Base-by-base conservation (phyloP, 768 basidiomycete genomes). In the Gymnopilus junonius region DNA sequence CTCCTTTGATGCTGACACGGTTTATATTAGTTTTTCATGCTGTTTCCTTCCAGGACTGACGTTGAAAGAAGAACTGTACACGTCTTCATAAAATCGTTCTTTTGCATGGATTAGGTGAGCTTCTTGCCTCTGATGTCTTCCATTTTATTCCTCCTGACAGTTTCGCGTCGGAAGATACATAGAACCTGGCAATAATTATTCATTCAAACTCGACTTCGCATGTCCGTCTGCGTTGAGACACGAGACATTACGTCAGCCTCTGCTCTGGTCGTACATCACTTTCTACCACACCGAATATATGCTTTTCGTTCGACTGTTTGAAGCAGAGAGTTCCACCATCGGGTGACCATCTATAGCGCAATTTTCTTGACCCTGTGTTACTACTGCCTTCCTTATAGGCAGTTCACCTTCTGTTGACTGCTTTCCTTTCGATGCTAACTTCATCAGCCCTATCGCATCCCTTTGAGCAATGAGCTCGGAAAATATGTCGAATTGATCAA, bases 31-130 rank as follows among this genome's bases (percentile, higher is more conserved):
- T 37, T 8, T 27, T 55, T 35, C n/a, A 55, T 39, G 20, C 35
- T 58, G 17, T 15, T 7, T 27, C 25, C 7, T 40, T 46, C 15
- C 31, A 74, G 73, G 73, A 25, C 21, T 74, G 53, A 40, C 63
- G 29, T 63, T 74, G 65, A 73, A 74, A 68, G 73, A 74, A 62
- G 73, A 74, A 46, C 56, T 74, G 32, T 74, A 71, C 65, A 62
- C 71, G 42, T 51, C 48, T 29, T 72, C 73, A 65, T 72, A 64
- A 67, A 68, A 68, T 25, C 14, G 3, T 48, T 51, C 39, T 3
- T 55, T 58, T 55, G 32, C 56, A 45, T 37, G 25, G 32, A 53
- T 62, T 63, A 63, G 68, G 63, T 59, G 29, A 61, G 42, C 29
- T 27, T 45, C 11, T 20, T 20, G 32, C 32, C 21, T n/a, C 43